Base-by-base conservation (phyloP, 2,329 filamentous ascomycete genomes). In the Cytospora schulzeri region DNA sequence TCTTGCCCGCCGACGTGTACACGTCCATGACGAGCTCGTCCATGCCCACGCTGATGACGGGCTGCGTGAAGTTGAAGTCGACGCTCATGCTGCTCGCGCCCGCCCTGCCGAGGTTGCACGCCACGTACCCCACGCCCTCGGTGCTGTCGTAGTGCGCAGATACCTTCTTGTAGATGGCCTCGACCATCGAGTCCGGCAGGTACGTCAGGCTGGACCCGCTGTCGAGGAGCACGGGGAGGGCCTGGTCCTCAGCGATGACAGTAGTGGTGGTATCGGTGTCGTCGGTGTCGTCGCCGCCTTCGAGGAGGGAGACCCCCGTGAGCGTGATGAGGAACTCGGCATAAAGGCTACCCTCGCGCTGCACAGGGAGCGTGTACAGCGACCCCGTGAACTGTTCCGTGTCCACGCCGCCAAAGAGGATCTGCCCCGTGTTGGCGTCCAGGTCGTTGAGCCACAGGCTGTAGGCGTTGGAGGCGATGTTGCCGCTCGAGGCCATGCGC, bases 401-500 rank as follows among this genome's bases (percentile, higher is more conserved):
- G 75, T 93, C 89, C 64, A 93, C 83, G 33, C 91, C 91, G 33
- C 91, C 91, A 69, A 93, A 93, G 1, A 93, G 78, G 61, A 93
- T 87, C 66, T 79, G 88, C 61, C 91, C 91, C 0, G 80, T 85
- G 70, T 76, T 85, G 28, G 89, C 79, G 67, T 88, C 82, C 9
- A 92, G 77, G 71, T 92, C 89, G 76, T 93, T 90, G 22, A 93
- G 79, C 87, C 88, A 93, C 52, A 94, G 76, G 71, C 88, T 91
- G 77, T 89, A 93, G 2, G 89, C 88, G 62, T 84, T 88, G 22
- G 88, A 87, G 22, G 83, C 76, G 68, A 91, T 91, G 57, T 83
- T 62, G 9, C 86, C 87, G 4, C 84, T 79, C 33, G 84, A 75
- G 1, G 85, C 85, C 79, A 93, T 79, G 66, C 85, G 85, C 51